Evolutionary conservation across 768 basidiomycete genomes (phyloP), one percentile per base, ranked within the genome.

Genomic region (Agrocybe praecox): DNA sequence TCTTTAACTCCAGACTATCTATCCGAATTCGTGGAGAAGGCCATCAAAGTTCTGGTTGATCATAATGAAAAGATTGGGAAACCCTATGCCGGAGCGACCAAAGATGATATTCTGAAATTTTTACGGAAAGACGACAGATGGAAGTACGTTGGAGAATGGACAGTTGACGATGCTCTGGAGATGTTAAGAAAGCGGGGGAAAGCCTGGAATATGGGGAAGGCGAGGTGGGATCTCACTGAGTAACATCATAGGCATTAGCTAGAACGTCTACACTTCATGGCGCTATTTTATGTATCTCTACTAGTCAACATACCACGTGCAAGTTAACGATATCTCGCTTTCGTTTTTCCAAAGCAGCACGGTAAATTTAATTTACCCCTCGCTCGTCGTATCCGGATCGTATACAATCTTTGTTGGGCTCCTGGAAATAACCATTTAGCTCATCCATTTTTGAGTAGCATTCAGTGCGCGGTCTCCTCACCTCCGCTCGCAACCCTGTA

Each of bases 131-230:
- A 91, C 60, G 85, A 79, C 62, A 76, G 84, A 26, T 92, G 90
- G 90, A 78, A 74, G 58, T 76, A 77, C 61, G 70, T 92, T 8
- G 87, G 87, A 0, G 74, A 78, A 47, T 90, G 87, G 85, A 76
- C 75, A 56, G 76, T 92, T 0, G 76, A 83, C 52, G 88, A 88
- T 49, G 83, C 87, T 1, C 60, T 92, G 62, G 71, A 77, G 52
- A 62, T 79, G 57, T 69, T 87, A 49, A 71, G 69, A 57, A 65
- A 59, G 23, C 75, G 76, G 52, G 70, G 69, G n/a, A 70, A 68
- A 59, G 73, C 68, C 2, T 78, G 76, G 76, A 56, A 63, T 46
- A 56, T 74, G 42, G 74, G 68, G n/a, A 61, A 65, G 24, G 76
- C 71, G n/a, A 66, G 63, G 45, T 80, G 77, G 78, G 74, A 78